phyloP scores from a whole-genome alignment of 2,329 filamentous ascomycete species.

The Pseudodiploospora longispora region DNA sequence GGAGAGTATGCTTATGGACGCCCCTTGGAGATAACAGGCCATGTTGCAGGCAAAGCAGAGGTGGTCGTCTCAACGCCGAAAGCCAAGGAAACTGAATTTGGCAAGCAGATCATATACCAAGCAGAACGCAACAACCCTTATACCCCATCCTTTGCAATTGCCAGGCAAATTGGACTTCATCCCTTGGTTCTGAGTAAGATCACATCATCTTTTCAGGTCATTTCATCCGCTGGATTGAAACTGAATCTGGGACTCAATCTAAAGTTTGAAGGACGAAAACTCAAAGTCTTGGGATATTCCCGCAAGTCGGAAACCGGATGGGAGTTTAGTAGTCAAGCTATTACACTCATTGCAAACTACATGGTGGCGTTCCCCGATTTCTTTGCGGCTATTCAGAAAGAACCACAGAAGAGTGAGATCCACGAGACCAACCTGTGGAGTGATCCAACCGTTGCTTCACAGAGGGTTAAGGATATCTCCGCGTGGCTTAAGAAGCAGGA shows the following conservation, averaged over 20 bases:
- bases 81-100: conserved; percentile 72
- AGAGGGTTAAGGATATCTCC: conserved; percentile 86
- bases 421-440: conserved; percentile 81
- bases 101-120: conserved; percentile 60
- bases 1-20: conserved; percentile 90
- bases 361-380: conserved; percentile 95
- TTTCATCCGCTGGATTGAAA: conserved; percentile 66
- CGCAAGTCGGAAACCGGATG: conserved; percentile 79
- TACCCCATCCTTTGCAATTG: conserved; percentile 80
- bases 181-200: conserved; percentile 89
- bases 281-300: conserved; percentile 93
- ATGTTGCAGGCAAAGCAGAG: conserved; percentile 66
- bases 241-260: conserved; percentile 91
- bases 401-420: conserved; percentile 79
- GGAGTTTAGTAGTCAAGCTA: conserved; percentile 86
- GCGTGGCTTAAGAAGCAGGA: conserved; percentile 89
- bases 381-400: conserved; percentile 77
- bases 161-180: conserved; percentile 72
- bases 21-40: conserved; percentile 72
- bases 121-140: conserved; percentile 69
- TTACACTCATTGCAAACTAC: conserved; percentile 75
- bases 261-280: conserved; percentile 92
- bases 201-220: conserved; percentile 85
- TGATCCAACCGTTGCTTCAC: conserved; percentile 58
- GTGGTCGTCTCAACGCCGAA: conserved; percentile 68